Percentiles rank a stretch among this genome's conserved stretches.
These are phyloP conservation scores for Diplodia intermedia DNA, from an alignment of 2,329 filamentous ascomycete species.

Conservation along the genomic window DNA sequence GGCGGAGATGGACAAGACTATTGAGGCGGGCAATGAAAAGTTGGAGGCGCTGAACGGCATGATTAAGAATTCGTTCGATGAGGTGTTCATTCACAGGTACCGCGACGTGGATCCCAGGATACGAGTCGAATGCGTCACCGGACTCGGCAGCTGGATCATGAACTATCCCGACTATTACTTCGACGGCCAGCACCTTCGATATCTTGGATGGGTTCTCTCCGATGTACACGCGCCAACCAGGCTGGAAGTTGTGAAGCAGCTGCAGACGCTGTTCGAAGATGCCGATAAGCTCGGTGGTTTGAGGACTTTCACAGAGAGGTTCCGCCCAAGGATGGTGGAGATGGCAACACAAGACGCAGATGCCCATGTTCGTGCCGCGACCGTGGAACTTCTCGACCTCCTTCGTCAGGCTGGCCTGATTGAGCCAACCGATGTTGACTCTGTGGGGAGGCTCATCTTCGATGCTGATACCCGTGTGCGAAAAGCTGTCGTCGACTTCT, in stretches of 20 bases:
- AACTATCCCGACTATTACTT: slow-evolving; percentile 86
- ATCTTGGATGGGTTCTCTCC: slow-evolving; percentile 94
- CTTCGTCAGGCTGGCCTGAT: slow-evolving; percentile 85
- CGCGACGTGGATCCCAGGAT: slow-evolving; percentile 92
- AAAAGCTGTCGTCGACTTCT: slow-evolving; percentile 89
- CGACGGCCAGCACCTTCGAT: slow-evolving; percentile 87
- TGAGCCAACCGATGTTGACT: slow-evolving; percentile 89
- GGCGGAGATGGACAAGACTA: slow-evolving; percentile 72
- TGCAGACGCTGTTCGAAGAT: slow-evolving; percentile 79
- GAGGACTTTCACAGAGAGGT: slow-evolving; percentile 91
- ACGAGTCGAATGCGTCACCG: slow-evolving; percentile 84
- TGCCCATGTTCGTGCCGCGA: slow-evolving; percentile 76
- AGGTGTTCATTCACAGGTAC: slow-evolving; percentile 93
- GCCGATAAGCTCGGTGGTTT: slow-evolving; percentile 77
- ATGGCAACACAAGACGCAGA: slow-evolving; percentile 90
- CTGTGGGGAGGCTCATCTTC: slow-evolving; percentile 85
- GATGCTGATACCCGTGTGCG: slow-evolving; percentile 84
- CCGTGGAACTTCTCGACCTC: slow-evolving; percentile 81
- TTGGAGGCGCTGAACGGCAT: slow-evolving; percentile 73
- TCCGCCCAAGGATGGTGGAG: slow-evolving; percentile 84
- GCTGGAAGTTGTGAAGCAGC: slow-evolving; percentile 84
- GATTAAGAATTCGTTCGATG: slow-evolving; percentile 87
- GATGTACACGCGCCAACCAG: slow-evolving; percentile 77
- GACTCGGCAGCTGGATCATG: slow-evolving; percentile 87
- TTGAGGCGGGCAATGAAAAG: slow-evolving; percentile 73